These are phyloP conservation scores for Plasmodium ovale DNA, from an alignment of 169 alveolate genomes.

Conservation along the genomic window DNA sequence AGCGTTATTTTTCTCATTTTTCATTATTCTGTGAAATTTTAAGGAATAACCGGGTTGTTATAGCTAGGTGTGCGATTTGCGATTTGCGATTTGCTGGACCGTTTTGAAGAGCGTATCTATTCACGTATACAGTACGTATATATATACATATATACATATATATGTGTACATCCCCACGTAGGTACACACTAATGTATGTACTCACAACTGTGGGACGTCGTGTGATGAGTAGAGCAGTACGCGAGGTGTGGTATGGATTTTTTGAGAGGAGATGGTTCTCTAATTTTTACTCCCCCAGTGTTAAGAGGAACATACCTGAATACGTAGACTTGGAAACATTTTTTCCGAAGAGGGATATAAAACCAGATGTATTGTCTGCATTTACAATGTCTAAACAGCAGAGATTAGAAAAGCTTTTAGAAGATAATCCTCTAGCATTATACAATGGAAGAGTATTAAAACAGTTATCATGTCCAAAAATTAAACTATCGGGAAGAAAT, in stretches of 20 bases:
- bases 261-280: conserved; percentile 52
- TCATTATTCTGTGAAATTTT: background rate
- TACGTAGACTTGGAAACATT: conserved; percentile 88
- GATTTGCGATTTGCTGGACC: too few species aligned
- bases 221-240: too few species aligned
- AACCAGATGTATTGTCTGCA: conserved; percentile 75
- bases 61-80: too few species aligned
- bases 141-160: background rate
- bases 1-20: background rate
- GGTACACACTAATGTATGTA: too few species aligned
- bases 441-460: conserved; percentile 86
- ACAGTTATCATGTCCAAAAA: conserved; percentile 85
- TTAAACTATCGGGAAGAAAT: conserved; percentile 89
- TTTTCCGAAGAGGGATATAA: conserved; percentile 78
- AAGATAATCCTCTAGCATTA: conserved; percentile 29
- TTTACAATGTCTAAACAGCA: conserved; percentile 80
- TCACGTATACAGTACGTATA: too few species aligned
- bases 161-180: background rate
- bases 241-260: too few species aligned
- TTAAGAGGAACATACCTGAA: conserved; percentile 85
- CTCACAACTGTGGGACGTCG: too few species aligned
- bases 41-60: too few species aligned
- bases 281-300: conserved; percentile 74
- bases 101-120: too few species aligned
- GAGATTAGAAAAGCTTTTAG: conserved; percentile 52